A percentile compares a stretch with the other conserved stretches of the same genome.
Evolutionary conservation across 129 eudicot species (phyloP).

Genomic region (Flaveria ramosissima): DNA sequence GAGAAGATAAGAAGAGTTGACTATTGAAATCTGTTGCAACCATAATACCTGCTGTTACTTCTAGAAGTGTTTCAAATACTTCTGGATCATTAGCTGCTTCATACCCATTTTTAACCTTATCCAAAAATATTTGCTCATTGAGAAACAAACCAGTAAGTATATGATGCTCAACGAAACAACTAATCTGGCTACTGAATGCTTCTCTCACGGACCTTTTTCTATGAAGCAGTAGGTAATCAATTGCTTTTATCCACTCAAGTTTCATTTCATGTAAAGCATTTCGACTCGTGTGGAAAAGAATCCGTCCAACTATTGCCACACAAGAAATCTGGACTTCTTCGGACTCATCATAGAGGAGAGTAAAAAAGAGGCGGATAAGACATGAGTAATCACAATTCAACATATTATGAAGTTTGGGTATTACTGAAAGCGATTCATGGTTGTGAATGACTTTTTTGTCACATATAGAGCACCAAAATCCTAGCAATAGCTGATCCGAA

Average conservation of each 20-base stretch:
- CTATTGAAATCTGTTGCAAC: constrained; percentile 57
- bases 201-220: constrained; percentile 67
- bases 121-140: constrained; percentile 61
- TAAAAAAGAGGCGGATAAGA: constrained; percentile 63
- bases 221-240: constrained; percentile 77
- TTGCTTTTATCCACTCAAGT: constrained; percentile 64
- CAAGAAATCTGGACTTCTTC: constrained; percentile 86
- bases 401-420: constrained; percentile 29
- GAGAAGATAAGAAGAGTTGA: constrained; percentile 71
- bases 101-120: constrained; percentile 66
- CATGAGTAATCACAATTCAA: constrained; percentile 44
- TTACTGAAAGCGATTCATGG: constrained; percentile 36
- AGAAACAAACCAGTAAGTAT: constrained; percentile 57
- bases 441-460: constrained; percentile 42
- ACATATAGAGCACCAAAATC: constrained; percentile 90
- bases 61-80: constrained; percentile 77
- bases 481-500: constrained; percentile 45
- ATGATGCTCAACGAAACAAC: constrained; percentile 65
- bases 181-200: constrained; percentile 68
- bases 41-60: constrained; percentile 78
- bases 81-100: constrained; percentile 73
- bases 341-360: constrained; percentile 69
- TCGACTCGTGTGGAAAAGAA: constrained; percentile 64
- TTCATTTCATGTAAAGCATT: constrained; percentile 49
- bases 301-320: constrained; percentile 55